Base-by-base conservation (phyloP, 805 yeast genomes). In the Ogataea sp. region DNA sequence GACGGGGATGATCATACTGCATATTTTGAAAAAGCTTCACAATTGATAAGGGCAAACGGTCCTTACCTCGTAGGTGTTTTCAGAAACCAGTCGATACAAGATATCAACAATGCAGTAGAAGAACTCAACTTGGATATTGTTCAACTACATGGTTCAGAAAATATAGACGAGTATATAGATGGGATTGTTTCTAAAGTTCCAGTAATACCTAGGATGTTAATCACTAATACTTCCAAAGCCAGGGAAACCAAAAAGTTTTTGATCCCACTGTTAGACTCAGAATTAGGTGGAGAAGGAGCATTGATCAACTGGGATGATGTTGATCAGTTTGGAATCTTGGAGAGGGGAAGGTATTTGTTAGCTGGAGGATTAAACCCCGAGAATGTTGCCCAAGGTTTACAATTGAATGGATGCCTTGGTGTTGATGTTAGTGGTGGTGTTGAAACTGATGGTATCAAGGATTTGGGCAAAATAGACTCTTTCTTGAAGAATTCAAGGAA, bases 371-470 rank as follows among this genome's bases (percentile, higher is more conserved):
- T 93, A 41, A 80, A 70, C 0, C 86, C 93, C 0, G 78, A 70
- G 1, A 93, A 89, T 50, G 86, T 93, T 6, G 41, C 42, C 0
- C 55, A 56, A 2, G 94, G 95, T 0, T 44, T 62, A 14, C 32
- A 38, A 7, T 56, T 73, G 11, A 47, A 54, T 1, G 90, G 93
- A 20, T 77, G 84, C n/a, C 54, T 79, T 28, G 97, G 97, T 4
- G 90, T 84, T 20, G 98, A 90, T 61, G 97, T 93, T 6, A 82
- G 95, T 52, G 88, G 96, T 9, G 98, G 98, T 1, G 95, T 89
- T 2, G 98, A 93, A 55, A 76, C 81, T 0, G 54, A 75, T 32
- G 95, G 95, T 2, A 57, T 48, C 1, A 93, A 90, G 59, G 95
- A 88, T 56, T 50, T 65, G 36, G 55, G 40, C 1, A 90, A 88